Conservation (phyloP, 2,329 filamentous ascomycete species). For the Ophioceras dolichostomum region DNA sequence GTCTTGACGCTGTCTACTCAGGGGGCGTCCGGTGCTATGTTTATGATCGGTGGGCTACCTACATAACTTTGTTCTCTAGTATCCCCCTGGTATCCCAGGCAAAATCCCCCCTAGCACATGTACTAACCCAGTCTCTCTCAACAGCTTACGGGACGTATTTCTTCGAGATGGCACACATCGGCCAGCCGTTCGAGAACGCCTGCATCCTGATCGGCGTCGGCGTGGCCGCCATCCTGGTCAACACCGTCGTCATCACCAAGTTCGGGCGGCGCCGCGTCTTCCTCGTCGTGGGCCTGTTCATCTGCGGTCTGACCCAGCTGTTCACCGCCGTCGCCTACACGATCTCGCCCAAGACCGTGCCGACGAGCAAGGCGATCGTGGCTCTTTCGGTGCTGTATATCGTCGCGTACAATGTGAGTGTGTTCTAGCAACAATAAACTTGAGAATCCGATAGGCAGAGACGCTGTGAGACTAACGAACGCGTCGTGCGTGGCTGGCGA, state of each 20-base stretch:
- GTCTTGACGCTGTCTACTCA: conserved; percentile 35
- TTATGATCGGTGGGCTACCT: conserved; percentile 36
- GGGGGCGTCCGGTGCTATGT: conserved; percentile 42
- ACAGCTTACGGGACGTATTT: conserved; percentile 45
- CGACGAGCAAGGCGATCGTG: conserved; percentile 34
- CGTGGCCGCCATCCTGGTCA: conserved; percentile 40
- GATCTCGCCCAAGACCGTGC: conserved; percentile 20
- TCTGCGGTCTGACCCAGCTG: conserved; percentile 42
- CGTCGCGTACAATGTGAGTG: conserved; percentile 32
- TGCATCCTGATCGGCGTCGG: conserved; percentile 42
- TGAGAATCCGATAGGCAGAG: no score
- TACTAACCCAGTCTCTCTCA: neutral
- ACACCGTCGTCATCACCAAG: conserved; percentile 37
- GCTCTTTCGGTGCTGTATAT: conserved; percentile 41
- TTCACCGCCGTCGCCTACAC: conserved; percentile 40
- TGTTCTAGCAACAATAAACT: neutral
- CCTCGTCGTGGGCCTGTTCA: conserved; percentile 33
- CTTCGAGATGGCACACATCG: conserved; percentile 44
- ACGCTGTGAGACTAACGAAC: no score
- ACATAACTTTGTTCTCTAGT: no score
- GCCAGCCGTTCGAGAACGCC: conserved; percentile 41
- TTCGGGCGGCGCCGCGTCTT: conserved; percentile 40
- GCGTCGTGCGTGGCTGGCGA: neutral
- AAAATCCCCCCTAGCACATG: no score
- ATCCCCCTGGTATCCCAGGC: neutral